Evolutionary conservation across 805 yeast genomes (phyloP), one percentile per base, ranked within the genome.

Genomic region (Candida palmyrensis): DNA sequence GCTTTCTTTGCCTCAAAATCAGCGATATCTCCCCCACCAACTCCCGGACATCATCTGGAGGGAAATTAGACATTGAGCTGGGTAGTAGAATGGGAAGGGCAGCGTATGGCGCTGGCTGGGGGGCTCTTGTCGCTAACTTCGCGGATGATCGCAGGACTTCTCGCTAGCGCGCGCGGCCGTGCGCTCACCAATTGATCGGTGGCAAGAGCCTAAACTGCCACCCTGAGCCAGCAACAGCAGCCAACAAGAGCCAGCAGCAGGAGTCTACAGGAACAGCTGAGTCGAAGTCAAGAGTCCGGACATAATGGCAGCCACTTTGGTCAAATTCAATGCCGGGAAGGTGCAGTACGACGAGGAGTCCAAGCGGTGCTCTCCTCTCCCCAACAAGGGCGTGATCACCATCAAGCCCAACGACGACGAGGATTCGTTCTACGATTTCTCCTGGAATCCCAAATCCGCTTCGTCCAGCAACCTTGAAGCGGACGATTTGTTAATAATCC

Each of bases 281-380:
- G n/a, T n/a, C n/a, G n/a, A n/a, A n/a, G n/a, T n/a, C n/a, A n/a
- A n/a, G n/a, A n/a, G n/a, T n/a, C n/a, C n/a, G n/a, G 9, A 21
- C 9, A 21, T 11, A 21, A 21, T 21, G 23, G 23, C 11, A 9
- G 23, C 23, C 23, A 21, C 10, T 21, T 21, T 21, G n/a, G 46
- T 65, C 33, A 75, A 61, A 42, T 83, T 85, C 64, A 79, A 82
- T 55, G 95, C 95, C 18, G 95, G 95, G 14, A 72, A 71, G 51
- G 92, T 83, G 6, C 68, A 68, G 11, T 80, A 72, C 51, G 74
- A 82, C 48, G 80, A 72, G 37, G 74, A 71, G 19, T 65, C 82
- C 2, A 73, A 77, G 30, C 55, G 66, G 21, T 85, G 86, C 36
- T 75, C 79, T 4, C 90, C 95, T n/a, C 63, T 69, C 38, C 77